Percentiles rank a stretch among this genome's conserved stretches.
Evolutionary conservation across 371 early-diverging fungal genomes (phyloP).

Genomic region (Lichtheimia ramosa): DNA sequence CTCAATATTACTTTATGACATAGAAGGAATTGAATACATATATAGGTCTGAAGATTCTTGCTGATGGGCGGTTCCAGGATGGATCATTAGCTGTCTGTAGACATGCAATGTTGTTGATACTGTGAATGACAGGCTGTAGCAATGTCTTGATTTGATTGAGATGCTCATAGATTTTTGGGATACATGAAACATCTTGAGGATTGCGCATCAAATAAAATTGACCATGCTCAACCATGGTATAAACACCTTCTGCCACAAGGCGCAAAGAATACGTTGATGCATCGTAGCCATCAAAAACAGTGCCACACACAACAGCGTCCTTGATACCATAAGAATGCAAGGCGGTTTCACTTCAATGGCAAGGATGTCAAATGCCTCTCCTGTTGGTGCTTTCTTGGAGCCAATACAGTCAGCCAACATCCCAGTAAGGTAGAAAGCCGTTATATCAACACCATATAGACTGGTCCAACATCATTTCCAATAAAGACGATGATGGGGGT

Average conservation of each 20-base stretch:
- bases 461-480: too few relatives aligned
- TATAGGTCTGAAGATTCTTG: too few relatives aligned
- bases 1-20: too few relatives aligned
- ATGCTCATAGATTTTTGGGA: conserved; percentile 8
- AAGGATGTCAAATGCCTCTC: too few relatives aligned
- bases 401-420: too few relatives aligned
- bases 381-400: too few relatives aligned
- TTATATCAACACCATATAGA: too few relatives aligned
- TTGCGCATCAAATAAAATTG: not conserved
- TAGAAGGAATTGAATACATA: too few relatives aligned
- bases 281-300: conserved; percentile 1
- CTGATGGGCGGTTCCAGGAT: too few relatives aligned
- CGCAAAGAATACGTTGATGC: not conserved
- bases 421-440: too few relatives aligned
- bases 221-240: conserved; percentile 4
- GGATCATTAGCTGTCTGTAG: too few relatives aligned
- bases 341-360: conserved; percentile 2
- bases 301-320: not conserved
- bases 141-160: not conserved
- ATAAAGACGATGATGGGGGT: too few relatives aligned
- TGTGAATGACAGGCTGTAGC: not conserved
- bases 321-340: not conserved
- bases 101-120: not conserved
- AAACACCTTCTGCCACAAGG: conserved; percentile 8
- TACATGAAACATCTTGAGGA: not conserved